Conservation (phyloP, 345 rosid species). For the Raphanus raphanistrum region DNA sequence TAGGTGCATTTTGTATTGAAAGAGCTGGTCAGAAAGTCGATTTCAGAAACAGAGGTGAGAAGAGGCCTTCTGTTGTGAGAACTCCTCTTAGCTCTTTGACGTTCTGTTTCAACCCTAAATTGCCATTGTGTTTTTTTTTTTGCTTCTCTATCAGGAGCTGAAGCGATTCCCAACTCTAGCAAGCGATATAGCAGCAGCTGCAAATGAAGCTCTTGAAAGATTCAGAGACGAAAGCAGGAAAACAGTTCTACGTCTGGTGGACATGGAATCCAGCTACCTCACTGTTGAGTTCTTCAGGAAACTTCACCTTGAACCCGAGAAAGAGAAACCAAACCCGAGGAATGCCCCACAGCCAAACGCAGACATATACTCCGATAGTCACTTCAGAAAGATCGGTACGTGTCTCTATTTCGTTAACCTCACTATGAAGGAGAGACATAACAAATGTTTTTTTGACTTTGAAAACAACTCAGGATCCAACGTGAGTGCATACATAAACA, state of each 20-base stretch:
- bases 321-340: slow-evolving; percentile 51
- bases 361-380: slow-evolving; percentile 72
- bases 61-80: slow-evolving; percentile 20
- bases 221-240: slow-evolving; percentile 93
- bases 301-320: slow-evolving; percentile 84
- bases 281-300: slow-evolving; percentile 97
- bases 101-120: background rate
- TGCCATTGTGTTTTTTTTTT: background rate
- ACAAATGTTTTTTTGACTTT: slow-evolving; percentile 5
- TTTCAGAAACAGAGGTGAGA: slow-evolving; percentile 82
- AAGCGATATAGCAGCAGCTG: slow-evolving; percentile 92
- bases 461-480: slow-evolving; percentile 65
- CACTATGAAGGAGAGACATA: slow-evolving; percentile 6
- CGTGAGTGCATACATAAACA: slow-evolving; percentile 81
- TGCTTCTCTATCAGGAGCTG: slow-evolving; percentile 57
- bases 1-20: slow-evolving; percentile 95
- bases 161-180: slow-evolving; percentile 90
- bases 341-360: slow-evolving; percentile 49
- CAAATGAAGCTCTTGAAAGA: slow-evolving; percentile 88
- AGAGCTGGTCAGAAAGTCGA: slow-evolving; percentile 95
- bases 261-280: slow-evolving; percentile 96
- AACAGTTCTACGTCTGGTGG: slow-evolving; percentile 73
- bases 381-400: slow-evolving; percentile 87
- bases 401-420: background rate
- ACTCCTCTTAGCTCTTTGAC: background rate